Evolutionary conservation across 2,329 filamentous ascomycete genomes (phyloP), one percentile per base, ranked within the genome.

Genomic region (Hypoxylon sp.): DNA sequence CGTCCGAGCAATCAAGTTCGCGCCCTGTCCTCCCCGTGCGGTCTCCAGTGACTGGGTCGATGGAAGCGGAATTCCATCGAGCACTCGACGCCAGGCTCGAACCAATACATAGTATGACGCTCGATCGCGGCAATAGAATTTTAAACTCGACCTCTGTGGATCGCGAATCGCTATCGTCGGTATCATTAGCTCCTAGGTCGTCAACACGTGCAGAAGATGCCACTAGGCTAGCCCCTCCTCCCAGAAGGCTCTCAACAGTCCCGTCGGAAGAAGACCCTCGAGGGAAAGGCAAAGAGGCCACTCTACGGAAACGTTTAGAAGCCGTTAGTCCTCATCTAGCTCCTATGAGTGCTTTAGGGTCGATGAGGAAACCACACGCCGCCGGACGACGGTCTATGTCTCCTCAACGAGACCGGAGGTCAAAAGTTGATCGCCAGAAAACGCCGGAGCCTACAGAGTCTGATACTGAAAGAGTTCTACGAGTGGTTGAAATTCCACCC

Each of bases 1-100:
- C 86, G 1, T 62, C 82, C 11, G 80, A 85, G 65, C 76, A 84
- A 59, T 81, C 79, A 4, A 79, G 84, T 20, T 74, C 82, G 44
- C 78, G 77, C 2, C 66, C 71, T 5, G 64, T 70, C 19, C 50
- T 68, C 24, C 57, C 65, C 24, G 68, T 72, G 37, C 72, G 73
- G 48, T 68, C 73, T 26, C 67, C 70, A 11, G 55, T 65, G 37
- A 64, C 68, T 52, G 59, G 67, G 24, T 61, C 66, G 1, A 47
- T 56, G 30, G 63, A 70, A 46, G 53, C 59, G 17, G 64, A 68
- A 51, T 62, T 67, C 41, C 34, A 65, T 6, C 60, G 65, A 10
- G 67, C 68, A 10, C 53, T 68, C 7, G 65, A 70, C 32, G 44
- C 65, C 22, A 66, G 61, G 28, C 64, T 69, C 6, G 59, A 62